Evolutionary conservation across 2,329 filamentous ascomycete genomes (phyloP), one percentile per base, ranked within the genome.

Genomic region (Apiospora koreana): DNA sequence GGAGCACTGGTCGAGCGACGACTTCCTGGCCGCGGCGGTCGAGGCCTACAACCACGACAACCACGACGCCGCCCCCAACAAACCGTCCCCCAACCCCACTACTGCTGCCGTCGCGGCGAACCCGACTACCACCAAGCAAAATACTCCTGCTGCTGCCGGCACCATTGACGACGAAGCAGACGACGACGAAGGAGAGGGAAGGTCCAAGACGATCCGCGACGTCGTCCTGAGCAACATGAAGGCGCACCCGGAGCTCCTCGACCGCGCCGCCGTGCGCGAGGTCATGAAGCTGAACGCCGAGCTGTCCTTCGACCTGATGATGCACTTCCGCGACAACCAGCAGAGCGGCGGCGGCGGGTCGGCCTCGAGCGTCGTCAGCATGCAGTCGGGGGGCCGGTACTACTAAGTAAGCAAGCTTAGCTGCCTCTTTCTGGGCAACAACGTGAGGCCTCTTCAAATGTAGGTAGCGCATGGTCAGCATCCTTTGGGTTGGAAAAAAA

Each of bases 31-130:
- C 25, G 73, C 74, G 8, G 69, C 69, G 28, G 28, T 66, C 68
- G 65, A 72, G 65, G 70, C 69, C 46, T 70, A 74, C 71, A 68
- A n/a, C n/a, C n/a, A n/a, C n/a, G n/a, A n/a, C n/a, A n/a, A n/a
- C n/a, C n/a, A n/a, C n/a, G n/a, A n/a, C n/a, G n/a, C n/a, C n/a
- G n/a, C n/a, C n/a, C n/a, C n/a, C n/a, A n/a, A 38, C 31, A n/a
- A 3, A 23, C 2, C 50, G 16, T 5, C 25, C 1, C 25, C 28
- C 14, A 28, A 43, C 2, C 41, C 41, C 41, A 43, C 14, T 16
- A 1, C 41, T 5, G 41, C 14, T 16, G 14, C 25, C 25, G 5
- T 25, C 25, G 21, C 25, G 5, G 14, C 25, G 1, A 28, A 2
- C 3, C 48, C 25, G 14, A 10, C 7, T 10, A 2, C 54, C 8